Evolutionary conservation across 257 asterid species (phyloP).

Genomic region (Solanum ahanhuiri): DNA sequence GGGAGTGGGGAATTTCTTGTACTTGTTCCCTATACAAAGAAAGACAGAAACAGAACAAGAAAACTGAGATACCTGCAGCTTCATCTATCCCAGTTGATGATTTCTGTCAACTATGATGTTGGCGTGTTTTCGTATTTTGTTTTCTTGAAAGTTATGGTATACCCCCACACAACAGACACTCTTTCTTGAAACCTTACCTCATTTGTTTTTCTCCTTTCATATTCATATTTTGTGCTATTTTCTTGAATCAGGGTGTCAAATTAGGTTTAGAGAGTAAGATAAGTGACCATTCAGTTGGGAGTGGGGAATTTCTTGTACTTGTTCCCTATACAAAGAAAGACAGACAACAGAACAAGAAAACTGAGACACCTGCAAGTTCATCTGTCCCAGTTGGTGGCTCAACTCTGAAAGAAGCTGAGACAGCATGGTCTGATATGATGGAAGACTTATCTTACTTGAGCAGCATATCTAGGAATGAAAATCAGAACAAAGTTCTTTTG

Average conservation of each 20-base stretch:
- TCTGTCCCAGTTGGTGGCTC: slow-evolving; percentile 10
- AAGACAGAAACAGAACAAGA: slow-evolving; percentile 25
- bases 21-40: slow-evolving; percentile 54
- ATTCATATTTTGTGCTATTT: neutral
- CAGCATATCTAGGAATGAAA: slow-evolving; percentile 11
- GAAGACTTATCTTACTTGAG: slow-evolving; percentile 48
- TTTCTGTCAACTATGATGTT: neutral
- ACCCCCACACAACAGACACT: neutral
- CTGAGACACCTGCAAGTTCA: slow-evolving; percentile 9
- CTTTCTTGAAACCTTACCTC: neutral
- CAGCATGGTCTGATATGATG: slow-evolving; percentile 71
- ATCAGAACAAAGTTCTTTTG: slow-evolving; percentile 11
- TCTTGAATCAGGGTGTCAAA: slow-evolving; percentile 56
- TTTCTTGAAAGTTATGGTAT: neutral
- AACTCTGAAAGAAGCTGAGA: slow-evolving; percentile 39
- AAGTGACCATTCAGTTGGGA: slow-evolving; percentile 28
- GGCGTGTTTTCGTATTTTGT: neutral
- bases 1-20: slow-evolving; percentile 56
- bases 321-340: slow-evolving; percentile 62
- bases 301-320: slow-evolving; percentile 57
- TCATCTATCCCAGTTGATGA: slow-evolving; percentile 9
- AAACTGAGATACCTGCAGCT: slow-evolving; percentile 7
- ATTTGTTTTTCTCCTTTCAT: neutral
- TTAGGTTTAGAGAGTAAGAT: slow-evolving; percentile 45
- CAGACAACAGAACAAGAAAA: slow-evolving; percentile 21